A percentile compares a stretch with the other conserved stretches of the same genome.
Conservation (phyloP, 768 basidiomycete species). For the Neoboletus subvelutipes region DNA sequence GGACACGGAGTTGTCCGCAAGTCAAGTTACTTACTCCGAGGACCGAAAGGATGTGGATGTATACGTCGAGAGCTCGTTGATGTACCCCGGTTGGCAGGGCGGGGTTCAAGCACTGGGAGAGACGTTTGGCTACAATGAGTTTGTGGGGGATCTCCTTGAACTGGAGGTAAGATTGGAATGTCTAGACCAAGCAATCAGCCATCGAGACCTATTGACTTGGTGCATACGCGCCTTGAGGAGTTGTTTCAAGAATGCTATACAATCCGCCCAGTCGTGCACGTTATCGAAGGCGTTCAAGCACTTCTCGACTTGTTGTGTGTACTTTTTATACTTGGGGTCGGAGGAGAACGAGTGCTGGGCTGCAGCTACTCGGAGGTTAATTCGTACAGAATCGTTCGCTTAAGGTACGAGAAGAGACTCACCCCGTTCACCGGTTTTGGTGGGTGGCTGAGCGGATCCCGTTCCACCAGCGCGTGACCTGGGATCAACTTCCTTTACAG, state of each 20-base stretch:
- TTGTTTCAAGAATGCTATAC: constrained; percentile 94
- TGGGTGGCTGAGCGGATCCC: constrained; percentile 12
- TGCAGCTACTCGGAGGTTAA: constrained; percentile 37
- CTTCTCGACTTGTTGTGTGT: constrained; percentile 87
- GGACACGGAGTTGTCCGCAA: neutral
- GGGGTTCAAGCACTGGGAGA: constrained; percentile 97
- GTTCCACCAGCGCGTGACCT: constrained; percentile 10
- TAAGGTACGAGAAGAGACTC: constrained; percentile 10
- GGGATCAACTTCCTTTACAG: constrained; percentile 20
- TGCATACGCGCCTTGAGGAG: constrained; percentile 69
- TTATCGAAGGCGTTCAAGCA: constrained; percentile 91
- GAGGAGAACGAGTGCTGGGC: constrained; percentile 59
- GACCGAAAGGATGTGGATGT: constrained; percentile 86
- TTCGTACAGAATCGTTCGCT: neutral
- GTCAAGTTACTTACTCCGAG: constrained; percentile 65
- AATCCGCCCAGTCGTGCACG: constrained; percentile 99
- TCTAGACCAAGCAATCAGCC: constrained; percentile 45
- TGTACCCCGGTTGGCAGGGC: constrained; percentile 96
- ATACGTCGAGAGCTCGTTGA: constrained; percentile 94
- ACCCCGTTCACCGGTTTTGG: constrained; percentile 33
- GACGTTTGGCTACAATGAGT: constrained; percentile 88
- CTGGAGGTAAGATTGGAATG: constrained; percentile 89
- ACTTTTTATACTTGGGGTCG: constrained; percentile 95
- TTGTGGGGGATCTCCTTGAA: constrained; percentile 97
- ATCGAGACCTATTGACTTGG: neutral